Conservation (phyloP, 2,329 filamentous ascomycete genomes). For the Pyrenochaeta sp. region DNA sequence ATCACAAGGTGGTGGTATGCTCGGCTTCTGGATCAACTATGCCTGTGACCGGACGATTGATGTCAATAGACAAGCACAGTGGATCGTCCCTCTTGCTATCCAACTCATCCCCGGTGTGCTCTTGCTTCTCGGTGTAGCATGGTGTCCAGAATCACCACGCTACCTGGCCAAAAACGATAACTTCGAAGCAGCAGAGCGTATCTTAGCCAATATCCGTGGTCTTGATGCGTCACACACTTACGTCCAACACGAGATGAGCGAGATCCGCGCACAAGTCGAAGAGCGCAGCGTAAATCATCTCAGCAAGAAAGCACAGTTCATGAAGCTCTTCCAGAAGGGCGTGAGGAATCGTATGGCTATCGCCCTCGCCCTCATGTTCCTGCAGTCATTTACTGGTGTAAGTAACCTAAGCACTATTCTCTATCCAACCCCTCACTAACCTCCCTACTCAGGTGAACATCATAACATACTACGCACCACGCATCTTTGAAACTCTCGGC, state of each 20-base stretch:
- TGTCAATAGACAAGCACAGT: slow-evolving; percentile 60
- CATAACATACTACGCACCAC: slow-evolving; percentile 47
- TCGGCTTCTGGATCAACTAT: slow-evolving; percentile 55
- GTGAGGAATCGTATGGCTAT: slow-evolving; percentile 50
- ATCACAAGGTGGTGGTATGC: slow-evolving; percentile 67
- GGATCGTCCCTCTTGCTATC: slow-evolving; percentile 67
- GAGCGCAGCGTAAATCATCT: slow-evolving; percentile 37
- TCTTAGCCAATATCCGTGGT: slow-evolving; percentile 54
- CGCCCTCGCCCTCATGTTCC: slow-evolving; percentile 48
- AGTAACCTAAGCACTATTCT: slow-evolving; percentile 2
- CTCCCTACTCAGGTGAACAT: slow-evolving; percentile 43
- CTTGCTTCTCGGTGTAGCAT: slow-evolving; percentile 45
- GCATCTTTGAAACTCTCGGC: slow-evolving; percentile 54
- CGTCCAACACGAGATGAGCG: slow-evolving; percentile 59
- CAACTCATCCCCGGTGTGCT: slow-evolving; percentile 53
- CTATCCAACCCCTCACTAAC: slow-evolving; percentile 6
- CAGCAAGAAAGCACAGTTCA: slow-evolving; percentile 40
- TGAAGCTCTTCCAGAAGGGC: slow-evolving; percentile 49
- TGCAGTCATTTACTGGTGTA: slow-evolving; percentile 47
- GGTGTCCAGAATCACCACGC: slow-evolving; percentile 48
- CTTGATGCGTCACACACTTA: slow-evolving; percentile 53
- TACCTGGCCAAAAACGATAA: slow-evolving; percentile 39
- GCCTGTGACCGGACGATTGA: slow-evolving; percentile 50
- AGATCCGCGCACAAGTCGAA: slow-evolving; percentile 52
- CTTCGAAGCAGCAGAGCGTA: slow-evolving; percentile 51